Evolutionary conservation across 345 rosid species (phyloP).

Genomic region (Salix brachista): DNA sequence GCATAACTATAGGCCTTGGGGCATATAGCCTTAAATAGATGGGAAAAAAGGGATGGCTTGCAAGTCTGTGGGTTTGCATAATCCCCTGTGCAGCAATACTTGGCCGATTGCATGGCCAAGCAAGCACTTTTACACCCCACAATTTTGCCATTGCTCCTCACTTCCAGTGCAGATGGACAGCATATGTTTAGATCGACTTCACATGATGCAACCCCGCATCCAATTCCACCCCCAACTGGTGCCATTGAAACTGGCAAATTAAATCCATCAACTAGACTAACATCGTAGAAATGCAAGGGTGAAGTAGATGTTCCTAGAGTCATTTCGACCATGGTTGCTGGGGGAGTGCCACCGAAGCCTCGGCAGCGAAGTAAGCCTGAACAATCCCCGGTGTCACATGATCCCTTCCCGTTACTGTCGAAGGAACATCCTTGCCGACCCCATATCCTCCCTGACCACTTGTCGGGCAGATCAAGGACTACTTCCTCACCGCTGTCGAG

Average conservation of each 20-base stretch:
- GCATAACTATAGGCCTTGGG: constrained; percentile 94
- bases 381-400: constrained; percentile 76
- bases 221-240: constrained; percentile 83
- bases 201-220: constrained; percentile 84
- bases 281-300: constrained; percentile 91
- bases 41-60: constrained; percentile 76
- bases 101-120: constrained; percentile 85
- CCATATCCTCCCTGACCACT: constrained; percentile 90
- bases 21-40: constrained; percentile 85
- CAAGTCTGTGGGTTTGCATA: constrained; percentile 63
- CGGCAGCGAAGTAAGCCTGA: constrained; percentile 49
- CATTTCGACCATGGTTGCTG: constrained; percentile 87
- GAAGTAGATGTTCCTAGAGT: constrained; percentile 65
- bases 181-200: constrained; percentile 74
- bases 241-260: constrained; percentile 82
- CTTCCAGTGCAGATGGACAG: constrained; percentile 86
- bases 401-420: constrained; percentile 54
- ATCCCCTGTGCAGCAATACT: constrained; percentile 84
- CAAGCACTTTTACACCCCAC: constrained; percentile 96
- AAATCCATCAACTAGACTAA: constrained; percentile 87
- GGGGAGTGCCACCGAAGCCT: constrained; percentile 69
- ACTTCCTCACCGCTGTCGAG: constrained; percentile 65
- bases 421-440: constrained; percentile 79
- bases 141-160: constrained; percentile 51
- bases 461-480: constrained; percentile 57